Evolutionary conservation across 139 green algal genomes (phyloP).

Genomic region (Chlamydomonas sphaeroides): DNA sequence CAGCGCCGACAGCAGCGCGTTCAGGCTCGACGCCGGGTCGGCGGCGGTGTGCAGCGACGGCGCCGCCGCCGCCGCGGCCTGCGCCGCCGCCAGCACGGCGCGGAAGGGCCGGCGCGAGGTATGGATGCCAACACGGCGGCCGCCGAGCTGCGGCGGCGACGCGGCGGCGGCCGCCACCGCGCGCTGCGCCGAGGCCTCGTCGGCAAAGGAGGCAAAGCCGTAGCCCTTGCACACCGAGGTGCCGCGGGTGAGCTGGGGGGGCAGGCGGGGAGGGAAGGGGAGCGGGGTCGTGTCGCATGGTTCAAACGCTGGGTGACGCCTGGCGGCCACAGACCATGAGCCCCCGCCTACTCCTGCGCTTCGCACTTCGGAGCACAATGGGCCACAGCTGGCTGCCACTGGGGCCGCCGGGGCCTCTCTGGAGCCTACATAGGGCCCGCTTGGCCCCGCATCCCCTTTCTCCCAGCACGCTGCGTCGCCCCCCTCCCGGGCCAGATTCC

Average conservation of each 20-base stretch:
- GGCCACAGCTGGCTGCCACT: too few relatives aligned
- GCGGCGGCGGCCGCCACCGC: not conserved
- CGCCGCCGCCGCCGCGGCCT: not conserved
- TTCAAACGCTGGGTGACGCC: not conserved
- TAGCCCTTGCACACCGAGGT: slow-evolving; percentile 40
- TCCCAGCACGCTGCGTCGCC: too few relatives aligned
- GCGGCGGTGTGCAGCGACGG: not conserved
- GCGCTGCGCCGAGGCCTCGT: slow-evolving; percentile 10
- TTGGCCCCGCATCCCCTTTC: too few relatives aligned
- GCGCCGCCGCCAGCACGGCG: slow-evolving; percentile 5
- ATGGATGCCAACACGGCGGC: slow-evolving; percentile 11
- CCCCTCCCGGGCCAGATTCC: too few relatives aligned
- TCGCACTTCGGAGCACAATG: too few relatives aligned
- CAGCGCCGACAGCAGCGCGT: slow-evolving; percentile 18
- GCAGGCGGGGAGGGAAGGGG: too few relatives aligned
- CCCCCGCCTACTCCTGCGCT: too few relatives aligned
- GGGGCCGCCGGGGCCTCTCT: too few relatives aligned
- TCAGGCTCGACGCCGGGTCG: not conserved
- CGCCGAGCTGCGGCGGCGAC: not conserved
- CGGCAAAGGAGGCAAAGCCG: slow-evolving; percentile 35
- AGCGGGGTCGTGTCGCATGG: not conserved
- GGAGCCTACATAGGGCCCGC: too few relatives aligned
- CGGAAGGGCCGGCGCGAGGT: slow-evolving; percentile 22
- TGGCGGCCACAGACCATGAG: too few relatives aligned
- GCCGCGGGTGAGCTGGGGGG: slow-evolving; percentile 32